Base-by-base conservation (phyloP, 345 rosid species). In the Populus euphratica region DNA sequence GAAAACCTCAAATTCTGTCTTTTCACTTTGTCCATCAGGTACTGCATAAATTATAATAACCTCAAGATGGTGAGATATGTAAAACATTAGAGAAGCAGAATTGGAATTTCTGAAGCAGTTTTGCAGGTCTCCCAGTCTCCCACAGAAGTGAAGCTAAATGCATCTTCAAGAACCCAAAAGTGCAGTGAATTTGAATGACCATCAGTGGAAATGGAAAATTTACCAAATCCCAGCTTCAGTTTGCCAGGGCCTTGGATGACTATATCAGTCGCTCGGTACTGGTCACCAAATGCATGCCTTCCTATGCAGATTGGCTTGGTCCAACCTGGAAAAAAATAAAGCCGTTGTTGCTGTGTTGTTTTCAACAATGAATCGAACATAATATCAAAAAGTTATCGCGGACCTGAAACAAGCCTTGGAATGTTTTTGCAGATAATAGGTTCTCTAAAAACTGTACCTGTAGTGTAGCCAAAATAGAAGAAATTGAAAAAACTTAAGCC, bases 371-470 rank as follows among this genome's bases (percentile, higher is more conserved):
- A 41, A 38, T 20, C 49, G 43, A 59, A 63, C 23, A 79, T 64
- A 81, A 59, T 9, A 52, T 50, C 39, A 69, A 63, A 7, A 67
- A 69, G 78, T 81, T 36, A 77, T n/a, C 4, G 14, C 50, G 16
- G 65, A 92, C 99, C 94, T 84, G 98, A 90, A 33, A 96, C 89
- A 83, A 93, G 93, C 72, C 89, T 83, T 0, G 98, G 99, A 70
- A 96, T 82, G 78, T 96, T 96, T 80, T 91, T 92, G 96, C 98
- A 96, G 47, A 96, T 59, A 82, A 96, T 96, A 72, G 99, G 99
- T 81, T 96, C 99, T 85, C 99, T 89, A 77, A 96, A 93, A 56
- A 96, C 98, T n/a, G 99, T 96, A 71, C 99, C 99, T 96, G 89
- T 72, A 70, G 68, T 6, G 73, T 81, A 71, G 67, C 13, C 68